Evolutionary conservation across 2,329 filamentous ascomycete genomes (phyloP).

Genomic region (Proliferodiscus dingleyae): DNA sequence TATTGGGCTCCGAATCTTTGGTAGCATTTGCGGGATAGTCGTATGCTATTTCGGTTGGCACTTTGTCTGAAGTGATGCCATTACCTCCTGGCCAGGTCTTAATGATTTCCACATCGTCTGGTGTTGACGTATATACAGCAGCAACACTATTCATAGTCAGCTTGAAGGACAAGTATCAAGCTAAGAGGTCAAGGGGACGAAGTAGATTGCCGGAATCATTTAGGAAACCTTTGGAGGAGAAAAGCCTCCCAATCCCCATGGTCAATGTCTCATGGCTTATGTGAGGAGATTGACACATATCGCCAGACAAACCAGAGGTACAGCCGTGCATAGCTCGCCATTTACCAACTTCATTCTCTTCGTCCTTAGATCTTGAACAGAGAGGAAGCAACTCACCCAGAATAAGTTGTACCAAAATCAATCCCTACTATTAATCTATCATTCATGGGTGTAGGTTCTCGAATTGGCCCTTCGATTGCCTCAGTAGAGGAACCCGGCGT

Average conservation of each 20-base stretch:
- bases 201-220: no score
- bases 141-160: slow-evolving; percentile 49
- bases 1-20: slow-evolving; percentile 39
- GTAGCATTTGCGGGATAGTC: slow-evolving; percentile 38
- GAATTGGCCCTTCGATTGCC: slow-evolving; percentile 56
- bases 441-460: slow-evolving; percentile 46
- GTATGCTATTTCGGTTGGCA: slow-evolving; percentile 70
- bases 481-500: slow-evolving; percentile 53
- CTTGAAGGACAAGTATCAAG: not conserved
- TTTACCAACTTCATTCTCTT: no score
- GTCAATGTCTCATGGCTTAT: not conserved
- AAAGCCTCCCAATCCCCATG: no score
- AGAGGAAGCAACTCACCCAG: slow-evolving; percentile 50
- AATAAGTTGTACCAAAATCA: slow-evolving; percentile 83
- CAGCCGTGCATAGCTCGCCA: no score
- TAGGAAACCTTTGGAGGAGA: no score
- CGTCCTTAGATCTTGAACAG: not conserved
- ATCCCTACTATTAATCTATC: slow-evolving; percentile 72
- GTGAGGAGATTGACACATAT: not conserved
- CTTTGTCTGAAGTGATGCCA: slow-evolving; percentile 83
- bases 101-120: slow-evolving; percentile 78
- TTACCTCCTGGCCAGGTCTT: slow-evolving; percentile 82
- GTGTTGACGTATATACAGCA: slow-evolving; percentile 68
- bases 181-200: no score
- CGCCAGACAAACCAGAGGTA: no score